Evolutionary conservation across 345 rosid genomes (phyloP), one percentile per base, ranked within the genome.

Genomic region (Anacardium occidentale): DNA sequence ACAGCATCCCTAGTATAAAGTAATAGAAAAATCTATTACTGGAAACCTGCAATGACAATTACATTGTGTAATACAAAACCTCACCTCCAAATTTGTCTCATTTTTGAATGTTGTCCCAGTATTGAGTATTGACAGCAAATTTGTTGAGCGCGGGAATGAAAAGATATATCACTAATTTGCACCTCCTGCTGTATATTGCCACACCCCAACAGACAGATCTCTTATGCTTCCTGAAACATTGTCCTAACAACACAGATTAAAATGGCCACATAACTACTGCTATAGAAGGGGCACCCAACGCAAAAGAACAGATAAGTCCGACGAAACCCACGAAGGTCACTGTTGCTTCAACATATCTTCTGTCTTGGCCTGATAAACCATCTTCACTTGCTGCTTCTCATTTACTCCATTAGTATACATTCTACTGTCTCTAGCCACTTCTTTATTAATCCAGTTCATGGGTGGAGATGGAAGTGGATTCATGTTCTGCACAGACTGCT

Each of bases 381-480:
- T 83, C 83, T 83, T 87, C 76, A 66, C 79, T 42, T 77, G 83
- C 54, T 77, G 82, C 80, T 83, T 89, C 63, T 87, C 89, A 69
- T 81, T 78, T 62, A 66, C 74, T 69, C 78, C 87, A 67, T 77
- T 73, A 11, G 70, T 52, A 64, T 75, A 58, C 25, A 75, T 81
- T 37, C 85, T 82, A 15, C 77, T 72, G 60, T 76, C 75, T 70
- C 82, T 85, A 45, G 58, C 29, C 15, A 22, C 69, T n/a, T 74
- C 45, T 68, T 73, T 83, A 76, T 69, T 68, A 25, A 84, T 86
- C 98, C 97, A 92, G 21, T 84, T 83, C 52, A 57, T 75, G 10
- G 96, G 92, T 15, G 94, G 98, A 22, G 89, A 66, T 47, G 98
- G 96, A 64, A 83, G 76, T 3, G 63, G 80, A 68, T 80, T 81